A percentile compares a stretch with the other conserved stretches of the same genome.
phyloP scores from a whole-genome alignment of 148 eudicot species.

The Fagopyrum esculentum region DNA sequence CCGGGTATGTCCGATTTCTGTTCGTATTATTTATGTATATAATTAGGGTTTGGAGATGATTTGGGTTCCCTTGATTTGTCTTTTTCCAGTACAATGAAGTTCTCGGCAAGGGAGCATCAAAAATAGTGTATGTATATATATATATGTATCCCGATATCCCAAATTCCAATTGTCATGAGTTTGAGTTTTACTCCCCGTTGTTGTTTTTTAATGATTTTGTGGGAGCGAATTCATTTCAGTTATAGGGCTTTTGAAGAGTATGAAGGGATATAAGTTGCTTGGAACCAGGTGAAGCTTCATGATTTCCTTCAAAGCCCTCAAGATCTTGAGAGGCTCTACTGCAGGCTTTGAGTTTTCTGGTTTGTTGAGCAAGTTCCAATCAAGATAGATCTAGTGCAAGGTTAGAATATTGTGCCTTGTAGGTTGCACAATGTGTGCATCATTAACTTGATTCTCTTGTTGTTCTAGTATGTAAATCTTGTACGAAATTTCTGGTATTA shows the following conservation, averaged over 20 bases:
- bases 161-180: constrained; percentile 16
- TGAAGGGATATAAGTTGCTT: constrained; percentile 79
- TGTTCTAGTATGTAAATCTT: too few relatives aligned
- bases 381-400: too few relatives aligned
- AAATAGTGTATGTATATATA: constrained; percentile 61
- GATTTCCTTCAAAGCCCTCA: constrained; percentile 68
- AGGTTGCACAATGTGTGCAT: too few relatives aligned
- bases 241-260: constrained; percentile 83
- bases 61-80: not conserved
- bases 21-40: constrained; percentile 6
- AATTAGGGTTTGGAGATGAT: not conserved
- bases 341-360: constrained; percentile 80
- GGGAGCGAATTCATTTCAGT: too few relatives aligned
- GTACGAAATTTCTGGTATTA: too few relatives aligned
- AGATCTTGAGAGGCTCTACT: constrained; percentile 71
- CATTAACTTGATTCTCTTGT: too few relatives aligned
- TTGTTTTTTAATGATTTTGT: too few relatives aligned
- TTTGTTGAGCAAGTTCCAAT: too few relatives aligned
- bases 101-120: constrained; percentile 86
- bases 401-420: too few relatives aligned
- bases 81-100: constrained; percentile 68
- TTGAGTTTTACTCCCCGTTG: too few relatives aligned
- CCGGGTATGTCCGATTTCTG: constrained; percentile 38
- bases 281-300: constrained; percentile 76
- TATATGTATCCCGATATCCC: not conserved